phyloP scores from a whole-genome alignment of 371 early-diverging fungal species.

The Mortierella sp. region DNA sequence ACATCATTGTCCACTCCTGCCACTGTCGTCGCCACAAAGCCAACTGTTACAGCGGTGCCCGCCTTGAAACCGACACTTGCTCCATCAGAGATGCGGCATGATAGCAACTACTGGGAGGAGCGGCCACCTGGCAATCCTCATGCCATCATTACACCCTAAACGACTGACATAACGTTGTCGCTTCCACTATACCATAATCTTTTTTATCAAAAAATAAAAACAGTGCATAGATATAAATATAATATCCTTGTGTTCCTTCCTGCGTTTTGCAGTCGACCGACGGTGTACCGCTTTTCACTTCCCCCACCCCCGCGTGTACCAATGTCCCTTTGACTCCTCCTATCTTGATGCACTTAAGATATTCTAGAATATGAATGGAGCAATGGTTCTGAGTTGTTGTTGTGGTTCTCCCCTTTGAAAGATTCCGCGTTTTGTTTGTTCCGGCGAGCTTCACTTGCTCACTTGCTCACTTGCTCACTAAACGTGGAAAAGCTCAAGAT shows the following conservation, averaged over 20 bases:
- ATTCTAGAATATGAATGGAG: not conserved
- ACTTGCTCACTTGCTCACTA: not conserved
- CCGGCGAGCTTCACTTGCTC: not conserved
- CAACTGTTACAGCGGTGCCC: not conserved
- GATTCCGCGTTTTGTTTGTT: not conserved
- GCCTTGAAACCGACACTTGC: not conserved
- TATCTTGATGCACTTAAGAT: too few species aligned
- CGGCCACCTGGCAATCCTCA: conserved; percentile 44
- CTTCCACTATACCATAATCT: conserved; percentile 1
- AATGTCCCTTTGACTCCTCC: too few species aligned
- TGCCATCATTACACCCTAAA: conserved; percentile 21
- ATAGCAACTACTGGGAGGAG: conserved; percentile 24
- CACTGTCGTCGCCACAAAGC: not conserved
- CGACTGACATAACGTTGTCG: not conserved
- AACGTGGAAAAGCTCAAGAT: not conserved
- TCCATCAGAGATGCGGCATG: not conserved
- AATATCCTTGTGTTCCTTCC: not conserved
- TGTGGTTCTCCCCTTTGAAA: not conserved
- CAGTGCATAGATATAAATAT: not conserved
- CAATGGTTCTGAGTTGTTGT: too few species aligned
- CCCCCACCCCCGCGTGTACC: too few species aligned
- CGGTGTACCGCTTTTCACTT: too few species aligned
- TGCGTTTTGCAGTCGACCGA: too few species aligned
- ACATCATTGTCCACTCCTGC: not conserved
- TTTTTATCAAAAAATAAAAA: too few species aligned